Evolutionary conservation across 495 filamentous ascomycete genomes (phyloP), one percentile per base, ranked within the genome.

Genomic region (Neurospora discreta): DNA sequence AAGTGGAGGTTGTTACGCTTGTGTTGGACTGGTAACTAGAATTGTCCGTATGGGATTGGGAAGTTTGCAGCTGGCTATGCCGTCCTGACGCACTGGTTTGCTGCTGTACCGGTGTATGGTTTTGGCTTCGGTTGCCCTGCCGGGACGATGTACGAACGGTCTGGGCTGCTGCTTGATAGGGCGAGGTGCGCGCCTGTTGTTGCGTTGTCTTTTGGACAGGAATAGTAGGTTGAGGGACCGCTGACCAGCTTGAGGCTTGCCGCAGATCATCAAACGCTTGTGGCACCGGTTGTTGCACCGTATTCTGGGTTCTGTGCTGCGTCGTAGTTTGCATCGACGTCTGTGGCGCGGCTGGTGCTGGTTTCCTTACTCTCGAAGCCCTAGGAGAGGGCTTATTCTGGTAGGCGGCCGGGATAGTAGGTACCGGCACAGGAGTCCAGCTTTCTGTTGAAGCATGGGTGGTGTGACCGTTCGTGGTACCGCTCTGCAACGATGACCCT

Each of bases 231-330:
- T 75, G 75, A 33, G 71, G 10, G 2, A 71, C 68, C 15, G 42
- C 40, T 13, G 71, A 39, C 76, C 78, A 78, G 42, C 44, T 73
- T 30, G 77, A 42, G 7, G 73, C n/a, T 67, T 76, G 77, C 20
- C 70, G 78, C 18, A 74, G 3, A 58, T 75, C 75, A 41, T 78
- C 76, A 70, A 75, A 77, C 4, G 73, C 72, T 39, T 74, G 71
- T 3, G 74, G 42, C 15, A 36, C 70, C 3, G 74, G 16, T 20
- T 68, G 41, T 18, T 39, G 69, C 1, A 52, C 69, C 30, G 69
- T 23, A 33, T 69, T 70, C 42, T 69, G 71, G 0, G 52, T 15
- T 65, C 52, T 33, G 6, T 65, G 52, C 6, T 65, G 52, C 15
- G 52, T 65, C 13, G 52, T 36, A 36, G 16, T 65, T 18, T 65